Base-by-base conservation (phyloP, 2,329 filamentous ascomycete genomes). In the Leptographium lundbergii region DNA sequence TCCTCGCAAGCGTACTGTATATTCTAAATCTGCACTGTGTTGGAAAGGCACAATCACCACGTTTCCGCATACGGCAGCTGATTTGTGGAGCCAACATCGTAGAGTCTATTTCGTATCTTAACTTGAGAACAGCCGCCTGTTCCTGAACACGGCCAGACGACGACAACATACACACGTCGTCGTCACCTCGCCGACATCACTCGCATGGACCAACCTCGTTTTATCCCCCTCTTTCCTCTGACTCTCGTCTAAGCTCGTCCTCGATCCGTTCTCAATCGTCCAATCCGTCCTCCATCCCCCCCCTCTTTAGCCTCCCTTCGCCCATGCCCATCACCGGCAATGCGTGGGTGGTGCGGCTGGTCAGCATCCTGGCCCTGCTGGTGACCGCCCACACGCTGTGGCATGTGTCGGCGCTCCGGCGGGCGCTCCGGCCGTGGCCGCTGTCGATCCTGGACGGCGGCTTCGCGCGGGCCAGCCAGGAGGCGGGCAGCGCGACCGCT, bases 281-380 rank as follows among this genome's bases (percentile, higher is more conserved):
- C 45, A 32, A 42, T 14, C 39, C 36, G 17, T 42, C 13, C 17
- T 42, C 39, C 14, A 13, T 19, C 39, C 39, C 4, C 39, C 17
- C 6, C 5, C 2, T 4, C 42, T 42, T 19, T 42, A 42, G 2
- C 19, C 42, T 3, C 42, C 42, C 19, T 7, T 7, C 7, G n/a
- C 6, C 19, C 6, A 22, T 45, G 42, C 5, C 42, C 19, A n/a
- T 58, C 22, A 9, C 54, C 4, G 36, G 24, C 6, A 53, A 36
- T 52, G 58, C 39, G 22, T 64, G 61, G 60, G 59, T 54, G 10
- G 55, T 48, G 14, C 57, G 58, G 50, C 13, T 60, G 27, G 59
- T 62, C 57, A 32, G 32, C 50, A 48, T 36, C 19, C 17, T 62
- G 51, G 57, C 36, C 19, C 22, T 63, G 54, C 9, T 61, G 2